These are phyloP conservation scores for Seminavis robusta DNA, from an alignment of 108 stramenopile species.

Conservation along the genomic window DNA sequence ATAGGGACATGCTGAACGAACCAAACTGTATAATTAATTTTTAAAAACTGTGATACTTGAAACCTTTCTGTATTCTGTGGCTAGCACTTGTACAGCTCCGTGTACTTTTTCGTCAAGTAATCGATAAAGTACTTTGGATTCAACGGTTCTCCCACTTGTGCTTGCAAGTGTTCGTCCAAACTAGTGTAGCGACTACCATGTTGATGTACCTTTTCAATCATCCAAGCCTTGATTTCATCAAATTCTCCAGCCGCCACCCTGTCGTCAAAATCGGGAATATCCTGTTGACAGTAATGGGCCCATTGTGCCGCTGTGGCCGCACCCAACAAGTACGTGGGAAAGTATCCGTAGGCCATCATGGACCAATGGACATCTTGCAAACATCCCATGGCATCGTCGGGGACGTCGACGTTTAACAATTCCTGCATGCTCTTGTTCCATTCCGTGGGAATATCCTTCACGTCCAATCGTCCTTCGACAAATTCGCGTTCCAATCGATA, in stretches of 20 bases:
- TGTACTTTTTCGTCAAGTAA: slow-evolving; percentile 80
- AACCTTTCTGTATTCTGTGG: background rate
- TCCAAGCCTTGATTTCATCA: slow-evolving; percentile 64
- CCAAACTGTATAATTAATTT: no score
- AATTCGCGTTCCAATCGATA: slow-evolving; percentile 86
- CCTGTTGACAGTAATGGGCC: slow-evolving; percentile 55
- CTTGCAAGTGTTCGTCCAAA: slow-evolving; percentile 69
- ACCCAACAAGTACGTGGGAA: slow-evolving; percentile 91
- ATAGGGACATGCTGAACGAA: no score
- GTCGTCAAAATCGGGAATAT: slow-evolving; percentile 64
- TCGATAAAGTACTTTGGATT: slow-evolving; percentile 77
- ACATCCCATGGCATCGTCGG: slow-evolving; percentile 73
- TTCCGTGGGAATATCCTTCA: slow-evolving; percentile 61
- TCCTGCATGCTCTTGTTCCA: slow-evolving; percentile 85
- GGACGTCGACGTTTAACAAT: slow-evolving; percentile 70
- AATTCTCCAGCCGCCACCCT: slow-evolving; percentile 78
- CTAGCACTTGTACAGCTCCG: slow-evolving; percentile 61
- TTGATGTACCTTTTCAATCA: slow-evolving; percentile 71
- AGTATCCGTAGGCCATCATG: slow-evolving; percentile 82
- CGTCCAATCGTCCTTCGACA: slow-evolving; percentile 58
- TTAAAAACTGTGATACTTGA: background rate
- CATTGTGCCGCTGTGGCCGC: slow-evolving; percentile 86
- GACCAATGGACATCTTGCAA: slow-evolving; percentile 92
- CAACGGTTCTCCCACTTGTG: slow-evolving; percentile 69
- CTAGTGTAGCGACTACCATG: slow-evolving; percentile 69